Evolutionary conservation across 1,139 yeast species (phyloP), one percentile per base, ranked within the genome.

Genomic region (Saccharomycopsis hybrid): DNA sequence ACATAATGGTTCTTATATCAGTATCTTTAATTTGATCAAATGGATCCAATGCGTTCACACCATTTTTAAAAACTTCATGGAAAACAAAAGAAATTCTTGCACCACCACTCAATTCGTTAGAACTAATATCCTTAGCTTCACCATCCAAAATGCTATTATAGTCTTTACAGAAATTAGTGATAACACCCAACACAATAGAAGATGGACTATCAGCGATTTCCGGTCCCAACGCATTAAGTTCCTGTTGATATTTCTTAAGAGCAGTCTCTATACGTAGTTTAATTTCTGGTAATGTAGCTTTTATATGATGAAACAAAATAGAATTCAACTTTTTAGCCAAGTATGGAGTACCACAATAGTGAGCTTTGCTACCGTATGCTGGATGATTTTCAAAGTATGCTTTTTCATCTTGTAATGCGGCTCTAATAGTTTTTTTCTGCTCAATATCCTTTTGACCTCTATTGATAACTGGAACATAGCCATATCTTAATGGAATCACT

Each of bases 391-490:
- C 90, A 58, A 92, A 92, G 62, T 78, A 92, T 36, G 71, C 67
- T 56, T 76, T 77, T 69, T 92, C 98, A 65, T 85, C 92, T 45
- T 76, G 76, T 60, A 92, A 76, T 3, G 98, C 98, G 41, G 84
- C 85, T 65, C 92, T 79, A 62, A 92, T 92, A 18, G 96, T 85
- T 67, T 90, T 92, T 61, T 82, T 83, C 52, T 69, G 66, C 65
- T 89, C 95, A 61, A 92, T 94, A 70, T 92, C 98, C 65, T 85
- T 88, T 71, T 92, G 98, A 62, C 98, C 97, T 69, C 98, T 82
- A 69, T 92, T 92, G 61, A 92, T 90, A 50, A 92, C 98, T 4
- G 98, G 98, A 48, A 92, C 96, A 63, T 92, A 92, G 51, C 98
- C 98, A 56, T 88, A 87, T 67, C 97, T 78, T 62, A 92, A 76